Evolutionary conservation across 257 asterid species (phyloP).

Genomic region (Capsicum chinense): DNA sequence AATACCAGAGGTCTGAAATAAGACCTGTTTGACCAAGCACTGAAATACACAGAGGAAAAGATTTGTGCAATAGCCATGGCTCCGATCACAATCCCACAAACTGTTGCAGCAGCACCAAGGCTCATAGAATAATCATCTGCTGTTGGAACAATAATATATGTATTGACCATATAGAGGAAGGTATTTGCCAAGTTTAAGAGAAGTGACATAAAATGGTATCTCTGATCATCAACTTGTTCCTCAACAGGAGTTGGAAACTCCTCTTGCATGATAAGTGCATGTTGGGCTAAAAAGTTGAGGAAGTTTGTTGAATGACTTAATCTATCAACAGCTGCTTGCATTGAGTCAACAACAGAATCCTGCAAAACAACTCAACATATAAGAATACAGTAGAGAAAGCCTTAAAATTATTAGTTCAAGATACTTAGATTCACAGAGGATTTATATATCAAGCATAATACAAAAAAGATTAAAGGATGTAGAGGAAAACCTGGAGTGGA

Average conservation of each 20-base stretch:
- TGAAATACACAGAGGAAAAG: constrained; percentile 96
- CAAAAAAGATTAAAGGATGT: constrained; percentile 9
- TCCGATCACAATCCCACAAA: constrained; percentile 95
- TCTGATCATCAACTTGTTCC: constrained; percentile 68
- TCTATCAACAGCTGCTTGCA: constrained; percentile 84
- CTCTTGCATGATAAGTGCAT: constrained; percentile 97
- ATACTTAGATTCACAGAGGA: not conserved
- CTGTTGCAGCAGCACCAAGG: constrained; percentile 99
- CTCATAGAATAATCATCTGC: constrained; percentile 98
- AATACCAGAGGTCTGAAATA: constrained; percentile 88
- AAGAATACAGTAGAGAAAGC: constrained; percentile 28
- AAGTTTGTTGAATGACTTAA: constrained; percentile 84
- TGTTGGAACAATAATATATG: constrained; percentile 95
- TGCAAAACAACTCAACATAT: constrained; percentile 42
- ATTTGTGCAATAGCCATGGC: constrained; percentile 98
- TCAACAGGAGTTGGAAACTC: constrained; percentile 74
- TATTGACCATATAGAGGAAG: constrained; percentile 95
- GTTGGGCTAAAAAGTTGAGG: constrained; percentile 90
- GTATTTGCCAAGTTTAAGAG: constrained; percentile 90
- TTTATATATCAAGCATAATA: constrained; percentile 13
- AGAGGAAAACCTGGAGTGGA: constrained; percentile 64
- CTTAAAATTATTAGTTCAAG: constrained; percentile 22
- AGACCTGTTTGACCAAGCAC: constrained; percentile 98
- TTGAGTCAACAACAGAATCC: constrained; percentile 90
- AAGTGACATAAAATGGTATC: constrained; percentile 94